These are phyloP conservation scores for Smallanthus sonchifolius DNA, from an alignment of 129 eudicot genomes.

Conservation along the genomic window DNA sequence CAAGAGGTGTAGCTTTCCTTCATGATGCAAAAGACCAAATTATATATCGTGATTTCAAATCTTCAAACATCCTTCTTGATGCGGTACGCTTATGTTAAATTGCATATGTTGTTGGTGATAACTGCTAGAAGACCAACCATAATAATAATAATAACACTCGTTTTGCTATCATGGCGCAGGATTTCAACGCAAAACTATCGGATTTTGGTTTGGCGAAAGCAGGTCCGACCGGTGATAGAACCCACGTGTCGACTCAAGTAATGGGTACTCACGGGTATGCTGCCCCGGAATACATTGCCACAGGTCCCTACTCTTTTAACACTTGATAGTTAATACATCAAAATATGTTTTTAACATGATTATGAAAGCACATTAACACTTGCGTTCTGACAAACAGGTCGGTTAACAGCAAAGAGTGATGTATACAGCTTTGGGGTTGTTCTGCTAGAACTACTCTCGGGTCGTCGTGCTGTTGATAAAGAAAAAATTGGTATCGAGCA, in stretches of 20 bases:
- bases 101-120: not conserved
- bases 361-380: not conserved
- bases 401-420: constrained; percentile 76
- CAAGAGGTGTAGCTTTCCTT: constrained; percentile 77
- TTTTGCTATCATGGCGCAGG: constrained; percentile 42
- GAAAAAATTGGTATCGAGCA: constrained; percentile 61
- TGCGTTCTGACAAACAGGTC: constrained; percentile 42
- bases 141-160: not conserved
- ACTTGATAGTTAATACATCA: not conserved
- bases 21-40: constrained; percentile 88
- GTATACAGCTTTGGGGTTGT: constrained; percentile 97
- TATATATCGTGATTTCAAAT: constrained; percentile 89
- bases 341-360: not conserved
- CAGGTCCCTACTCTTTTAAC: constrained; percentile 42
- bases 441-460: constrained; percentile 69
- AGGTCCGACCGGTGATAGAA: constrained; percentile 87
- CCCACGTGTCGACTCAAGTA: constrained; percentile 93
- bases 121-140: not conserved
- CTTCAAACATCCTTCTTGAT: constrained; percentile 89
- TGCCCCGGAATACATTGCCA: constrained; percentile 95
- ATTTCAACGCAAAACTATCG: constrained; percentile 79
- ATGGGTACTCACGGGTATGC: constrained; percentile 97
- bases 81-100: constrained; percentile 40
- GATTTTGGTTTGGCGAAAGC: constrained; percentile 97
- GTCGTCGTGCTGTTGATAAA: constrained; percentile 86